Conservation (phyloP, 2,329 filamentous ascomycete genomes). For the Colletotrichum caudatum region DNA sequence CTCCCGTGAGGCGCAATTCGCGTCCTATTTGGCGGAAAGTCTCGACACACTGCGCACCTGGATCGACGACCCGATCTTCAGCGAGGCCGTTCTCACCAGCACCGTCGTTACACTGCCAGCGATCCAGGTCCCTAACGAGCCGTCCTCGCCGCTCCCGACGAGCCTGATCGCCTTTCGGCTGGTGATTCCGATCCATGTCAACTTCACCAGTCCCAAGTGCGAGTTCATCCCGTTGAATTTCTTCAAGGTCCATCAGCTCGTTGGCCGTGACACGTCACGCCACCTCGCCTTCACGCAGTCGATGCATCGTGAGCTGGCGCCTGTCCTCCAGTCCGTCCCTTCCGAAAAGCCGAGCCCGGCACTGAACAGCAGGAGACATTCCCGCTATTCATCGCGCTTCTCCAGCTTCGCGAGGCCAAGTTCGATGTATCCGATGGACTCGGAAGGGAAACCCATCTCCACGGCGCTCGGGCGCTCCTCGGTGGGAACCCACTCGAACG, state of each 20-base stretch:
- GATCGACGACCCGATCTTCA: constrained; percentile 59
- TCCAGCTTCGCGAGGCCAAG: constrained; percentile 28
- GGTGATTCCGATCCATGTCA: constrained; percentile 71
- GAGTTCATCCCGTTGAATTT: constrained; percentile 72
- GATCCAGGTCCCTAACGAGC: constrained; percentile 42
- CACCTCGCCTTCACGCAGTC: constrained; percentile 70
- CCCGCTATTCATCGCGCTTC: constrained; percentile 21
- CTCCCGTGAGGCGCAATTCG: constrained; percentile 59
- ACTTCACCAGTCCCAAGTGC: constrained; percentile 62
- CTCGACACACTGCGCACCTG: constrained; percentile 56
- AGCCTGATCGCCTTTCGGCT: constrained; percentile 68
- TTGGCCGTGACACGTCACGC: constrained; percentile 65
- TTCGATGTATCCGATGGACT: constrained; percentile 45
- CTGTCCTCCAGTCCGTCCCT: constrained; percentile 55
- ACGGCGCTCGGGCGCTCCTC: constrained; percentile 45
- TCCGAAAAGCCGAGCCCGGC: constrained; percentile 40
- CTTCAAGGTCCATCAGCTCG: constrained; percentile 75
- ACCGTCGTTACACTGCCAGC: constrained; percentile 57
- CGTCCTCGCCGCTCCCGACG: constrained; percentile 43
- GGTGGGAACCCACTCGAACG: constrained; percentile 45
- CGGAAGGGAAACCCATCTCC: constrained; percentile 48
- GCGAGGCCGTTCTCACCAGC: constrained; percentile 59
- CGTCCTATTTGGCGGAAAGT: constrained; percentile 57
- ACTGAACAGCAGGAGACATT: constrained; percentile 36
- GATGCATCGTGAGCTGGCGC: constrained; percentile 71